Conservation (phyloP, 345 rosid genomes). For the Luvunga scandens region DNA sequence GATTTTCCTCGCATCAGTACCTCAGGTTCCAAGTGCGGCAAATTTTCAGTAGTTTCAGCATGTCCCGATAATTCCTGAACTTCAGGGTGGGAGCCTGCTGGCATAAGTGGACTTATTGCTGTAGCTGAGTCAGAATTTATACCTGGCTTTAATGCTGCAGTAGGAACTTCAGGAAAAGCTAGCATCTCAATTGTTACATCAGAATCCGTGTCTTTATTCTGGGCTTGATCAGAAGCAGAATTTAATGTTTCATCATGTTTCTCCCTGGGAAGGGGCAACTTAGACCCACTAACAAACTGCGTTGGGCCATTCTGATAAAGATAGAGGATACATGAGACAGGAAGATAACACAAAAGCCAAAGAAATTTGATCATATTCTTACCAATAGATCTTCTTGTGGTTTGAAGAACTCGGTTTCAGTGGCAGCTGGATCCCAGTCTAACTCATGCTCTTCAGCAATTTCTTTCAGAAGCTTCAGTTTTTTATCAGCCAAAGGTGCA, state of each 20-base stretch:
- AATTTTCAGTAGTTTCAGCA: slow-evolving; percentile 24
- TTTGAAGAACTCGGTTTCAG: slow-evolving; percentile 81
- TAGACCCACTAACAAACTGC: slow-evolving; percentile 70
- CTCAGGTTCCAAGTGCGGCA: slow-evolving; percentile 34
- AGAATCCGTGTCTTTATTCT: slow-evolving; percentile 46
- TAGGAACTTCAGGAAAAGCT: slow-evolving; percentile 84
- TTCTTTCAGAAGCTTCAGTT: slow-evolving; percentile 85
- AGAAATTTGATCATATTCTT: slow-evolving; percentile 22
- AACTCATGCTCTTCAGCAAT: slow-evolving; percentile 93
- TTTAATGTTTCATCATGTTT: slow-evolving; percentile 52
- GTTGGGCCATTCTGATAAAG: slow-evolving; percentile 73
- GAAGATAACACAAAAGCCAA: slow-evolving; percentile 16
- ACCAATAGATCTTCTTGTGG: slow-evolving; percentile 89
- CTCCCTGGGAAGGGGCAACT: slow-evolving; percentile 64
- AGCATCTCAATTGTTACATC: slow-evolving; percentile 49
- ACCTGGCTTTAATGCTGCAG: slow-evolving; percentile 39
- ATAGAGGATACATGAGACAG: slow-evolving; percentile 16
- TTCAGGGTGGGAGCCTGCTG: slow-evolving; percentile 20
- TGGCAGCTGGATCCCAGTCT: slow-evolving; percentile 90
- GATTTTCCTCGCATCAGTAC: slow-evolving; percentile 26
- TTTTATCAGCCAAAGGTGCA: slow-evolving; percentile 73
- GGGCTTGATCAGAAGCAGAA: slow-evolving; percentile 29
- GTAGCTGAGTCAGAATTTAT: slow-evolving; percentile 38
- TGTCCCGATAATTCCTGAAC: slow-evolving; percentile 31
- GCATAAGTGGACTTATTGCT: slow-evolving; percentile 20